phyloP scores from a whole-genome alignment of 495 filamentous ascomycete genomes.

The Penicillium lagena region DNA sequence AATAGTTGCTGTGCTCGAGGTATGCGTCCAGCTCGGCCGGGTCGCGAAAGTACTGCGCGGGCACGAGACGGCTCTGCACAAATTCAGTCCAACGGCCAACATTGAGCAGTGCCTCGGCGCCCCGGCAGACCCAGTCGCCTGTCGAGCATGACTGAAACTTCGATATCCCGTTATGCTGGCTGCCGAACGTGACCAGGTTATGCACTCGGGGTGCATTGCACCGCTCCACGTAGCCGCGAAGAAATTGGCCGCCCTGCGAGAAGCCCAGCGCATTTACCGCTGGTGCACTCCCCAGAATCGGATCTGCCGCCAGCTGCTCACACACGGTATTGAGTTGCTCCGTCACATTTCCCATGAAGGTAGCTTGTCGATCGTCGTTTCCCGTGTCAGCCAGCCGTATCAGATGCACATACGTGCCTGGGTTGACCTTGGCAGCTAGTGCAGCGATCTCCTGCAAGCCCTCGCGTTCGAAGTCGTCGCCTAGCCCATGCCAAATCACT shows the following conservation, averaged over 20 bases:
- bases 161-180: slow-evolving; percentile 88
- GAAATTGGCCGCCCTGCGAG: slow-evolving; percentile 92
- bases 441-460: slow-evolving; percentile 61
- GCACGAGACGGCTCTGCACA: slow-evolving; percentile 74
- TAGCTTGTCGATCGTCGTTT: slow-evolving; percentile 64
- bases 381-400: slow-evolving; percentile 67
- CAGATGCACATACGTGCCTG: slow-evolving; percentile 77
- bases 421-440: slow-evolving; percentile 65
- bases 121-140: slow-evolving; percentile 73
- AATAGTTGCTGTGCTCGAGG: slow-evolving; percentile 77
- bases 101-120: slow-evolving; percentile 65
- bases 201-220: slow-evolving; percentile 78
- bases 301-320: slow-evolving; percentile 66
- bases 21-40: slow-evolving; percentile 65
- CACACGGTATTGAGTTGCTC: slow-evolving; percentile 75
- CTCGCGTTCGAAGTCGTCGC: slow-evolving; percentile 63
- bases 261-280: slow-evolving; percentile 90
- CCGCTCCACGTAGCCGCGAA: slow-evolving; percentile 85
- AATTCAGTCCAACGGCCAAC: slow-evolving; percentile 67
- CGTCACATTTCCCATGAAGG: slow-evolving; percentile 88
- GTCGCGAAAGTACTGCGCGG: slow-evolving; percentile 92
- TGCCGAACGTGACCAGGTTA: slow-evolving; percentile 85
- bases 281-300: slow-evolving; percentile 70
- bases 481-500: slow-evolving; percentile 89
- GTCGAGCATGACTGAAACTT: slow-evolving; percentile 64